A percentile compares a stretch with the other conserved stretches of the same genome.
Conservation (phyloP, 176 grass and related monocot genomes). For the Aegilops tauschii region DNA sequence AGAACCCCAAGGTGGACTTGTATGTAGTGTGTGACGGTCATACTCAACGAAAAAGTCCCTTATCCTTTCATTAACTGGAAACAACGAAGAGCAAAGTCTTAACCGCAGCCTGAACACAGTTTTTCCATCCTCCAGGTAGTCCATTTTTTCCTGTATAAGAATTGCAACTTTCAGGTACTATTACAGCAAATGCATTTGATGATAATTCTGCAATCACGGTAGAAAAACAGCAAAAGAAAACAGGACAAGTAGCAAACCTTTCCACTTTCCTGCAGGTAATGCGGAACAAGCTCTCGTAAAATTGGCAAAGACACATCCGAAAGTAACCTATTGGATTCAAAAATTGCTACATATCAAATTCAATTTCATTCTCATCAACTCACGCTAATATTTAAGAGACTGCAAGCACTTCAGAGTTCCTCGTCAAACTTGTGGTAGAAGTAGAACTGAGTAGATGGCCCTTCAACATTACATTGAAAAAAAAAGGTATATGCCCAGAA, state of each 20-base stretch:
- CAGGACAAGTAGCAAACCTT: slow-evolving; percentile 57
- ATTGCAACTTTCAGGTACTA: slow-evolving; percentile 18
- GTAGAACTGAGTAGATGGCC: background rate
- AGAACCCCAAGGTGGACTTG: slow-evolving; percentile 98
- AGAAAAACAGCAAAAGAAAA: background rate
- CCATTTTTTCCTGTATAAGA: slow-evolving; percentile 75
- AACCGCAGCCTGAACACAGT: slow-evolving; percentile 82
- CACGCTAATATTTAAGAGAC: background rate
- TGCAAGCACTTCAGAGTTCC: slow-evolving; percentile 1
- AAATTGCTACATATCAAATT: slow-evolving; percentile 29
- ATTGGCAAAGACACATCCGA: slow-evolving; percentile 97
- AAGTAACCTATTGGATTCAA: slow-evolving; percentile 60
- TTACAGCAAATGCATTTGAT: slow-evolving; percentile 17
- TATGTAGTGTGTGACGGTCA: slow-evolving; percentile 93
- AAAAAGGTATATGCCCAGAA: background rate
- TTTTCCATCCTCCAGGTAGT: slow-evolving; percentile 96
- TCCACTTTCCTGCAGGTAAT: slow-evolving; percentile 94
- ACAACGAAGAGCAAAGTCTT: slow-evolving; percentile 86
- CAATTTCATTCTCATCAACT: background rate
- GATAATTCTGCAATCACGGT: slow-evolving; percentile 11
- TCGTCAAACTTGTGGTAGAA: background rate
- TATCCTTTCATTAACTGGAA: slow-evolving; percentile 96
- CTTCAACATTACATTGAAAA: background rate
- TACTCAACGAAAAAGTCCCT: slow-evolving; percentile 95
- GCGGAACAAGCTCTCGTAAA: slow-evolving; percentile 81